These are phyloP conservation scores for Aspergillus aculeatus DNA, from an alignment of 2,329 filamentous ascomycete species.

Conservation along the genomic window DNA sequence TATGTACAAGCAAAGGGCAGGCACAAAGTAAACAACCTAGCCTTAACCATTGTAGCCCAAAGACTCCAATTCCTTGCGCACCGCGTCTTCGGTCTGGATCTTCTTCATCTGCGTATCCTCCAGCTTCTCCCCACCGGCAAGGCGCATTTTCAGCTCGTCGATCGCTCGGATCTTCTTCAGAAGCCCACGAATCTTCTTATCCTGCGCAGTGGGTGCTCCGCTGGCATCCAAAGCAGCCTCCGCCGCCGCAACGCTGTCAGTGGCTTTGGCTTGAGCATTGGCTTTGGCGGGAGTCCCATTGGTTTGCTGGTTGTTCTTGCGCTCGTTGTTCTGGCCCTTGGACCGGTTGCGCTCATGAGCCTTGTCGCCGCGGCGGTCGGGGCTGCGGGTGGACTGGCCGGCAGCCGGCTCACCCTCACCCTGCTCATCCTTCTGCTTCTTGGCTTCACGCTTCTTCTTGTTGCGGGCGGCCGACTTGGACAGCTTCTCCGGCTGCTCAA, in stretches of 20 bases:
- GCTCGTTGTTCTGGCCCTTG: slow-evolving; percentile 44
- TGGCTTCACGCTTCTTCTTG: slow-evolving; percentile 96
- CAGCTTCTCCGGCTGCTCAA: slow-evolving; percentile 62
- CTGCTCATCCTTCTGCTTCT: slow-evolving; percentile 84
- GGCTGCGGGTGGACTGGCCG: slow-evolving; percentile 54
- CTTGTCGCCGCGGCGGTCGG: slow-evolving; percentile 61
- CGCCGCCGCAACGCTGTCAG: slow-evolving; percentile 21
- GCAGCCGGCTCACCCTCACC: slow-evolving; percentile 48
- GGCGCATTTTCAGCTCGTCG: slow-evolving; percentile 95
- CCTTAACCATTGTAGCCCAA: slow-evolving; percentile 51
- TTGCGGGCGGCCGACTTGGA: slow-evolving; percentile 90
- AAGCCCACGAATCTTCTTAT: slow-evolving; percentile 91
- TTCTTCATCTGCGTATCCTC: slow-evolving; percentile 99
- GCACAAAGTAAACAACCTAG: neutral
- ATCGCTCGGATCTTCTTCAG: slow-evolving; percentile 98
- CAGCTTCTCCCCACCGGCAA: slow-evolving; percentile 90
- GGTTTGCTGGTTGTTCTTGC: slow-evolving; percentile 28
- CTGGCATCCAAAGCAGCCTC: slow-evolving; percentile 21
- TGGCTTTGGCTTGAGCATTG: slow-evolving; percentile 28
- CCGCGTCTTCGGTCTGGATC: slow-evolving; percentile 81
- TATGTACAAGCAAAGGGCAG: neutral
- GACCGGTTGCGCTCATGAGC: slow-evolving; percentile 56
- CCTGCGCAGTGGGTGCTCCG: slow-evolving; percentile 62
- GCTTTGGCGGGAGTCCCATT: slow-evolving; percentile 33
- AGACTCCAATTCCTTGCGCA: slow-evolving; percentile 76